phyloP scores from a whole-genome alignment of 345 rosid species.

The Lumnitzera racemosa region DNA sequence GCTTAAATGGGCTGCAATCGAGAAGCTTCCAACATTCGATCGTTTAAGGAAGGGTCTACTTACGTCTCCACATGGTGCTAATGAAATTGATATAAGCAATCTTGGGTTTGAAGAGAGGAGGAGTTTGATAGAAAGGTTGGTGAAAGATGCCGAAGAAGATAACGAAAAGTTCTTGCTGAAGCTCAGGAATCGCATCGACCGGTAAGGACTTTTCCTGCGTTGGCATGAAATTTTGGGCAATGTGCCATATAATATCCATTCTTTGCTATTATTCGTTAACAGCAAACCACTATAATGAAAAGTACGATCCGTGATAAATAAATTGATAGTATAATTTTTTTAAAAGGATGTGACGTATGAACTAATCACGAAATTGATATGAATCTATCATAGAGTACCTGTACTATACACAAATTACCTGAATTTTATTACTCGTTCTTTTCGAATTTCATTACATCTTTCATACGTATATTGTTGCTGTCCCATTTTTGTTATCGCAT shows the following conservation, averaged over 20 bases:
- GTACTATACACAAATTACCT: background rate
- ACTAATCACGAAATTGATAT: too few species aligned
- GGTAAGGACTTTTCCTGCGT: slow-evolving; percentile 8
- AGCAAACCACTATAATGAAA: background rate
- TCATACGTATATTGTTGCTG: too few species aligned
- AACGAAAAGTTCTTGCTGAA: slow-evolving; percentile 27
- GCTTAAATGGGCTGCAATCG: slow-evolving; percentile 38
- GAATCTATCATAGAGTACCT: too few species aligned
- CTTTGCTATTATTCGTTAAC: too few species aligned
- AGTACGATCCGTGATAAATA: background rate
- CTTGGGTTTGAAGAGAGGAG: slow-evolving; percentile 18
- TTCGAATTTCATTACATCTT: too few species aligned
- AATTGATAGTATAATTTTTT: too few species aligned
- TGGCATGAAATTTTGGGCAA: too few species aligned
- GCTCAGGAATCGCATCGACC: slow-evolving; percentile 24
- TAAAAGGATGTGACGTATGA: too few species aligned
- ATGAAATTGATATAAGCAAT: slow-evolving; percentile 13
- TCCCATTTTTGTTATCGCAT: too few species aligned
- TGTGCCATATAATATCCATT: background rate
- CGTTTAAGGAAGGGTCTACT: slow-evolving; percentile 40
- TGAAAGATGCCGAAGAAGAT: slow-evolving; percentile 23
- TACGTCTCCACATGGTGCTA: slow-evolving; percentile 4
- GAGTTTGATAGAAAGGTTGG: slow-evolving; percentile 26
- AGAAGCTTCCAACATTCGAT: slow-evolving; percentile 35
- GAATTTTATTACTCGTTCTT: too few species aligned